Conservation (phyloP, 352 stramenopile genomes). For the Phytopythium oedochilum region DNA sequence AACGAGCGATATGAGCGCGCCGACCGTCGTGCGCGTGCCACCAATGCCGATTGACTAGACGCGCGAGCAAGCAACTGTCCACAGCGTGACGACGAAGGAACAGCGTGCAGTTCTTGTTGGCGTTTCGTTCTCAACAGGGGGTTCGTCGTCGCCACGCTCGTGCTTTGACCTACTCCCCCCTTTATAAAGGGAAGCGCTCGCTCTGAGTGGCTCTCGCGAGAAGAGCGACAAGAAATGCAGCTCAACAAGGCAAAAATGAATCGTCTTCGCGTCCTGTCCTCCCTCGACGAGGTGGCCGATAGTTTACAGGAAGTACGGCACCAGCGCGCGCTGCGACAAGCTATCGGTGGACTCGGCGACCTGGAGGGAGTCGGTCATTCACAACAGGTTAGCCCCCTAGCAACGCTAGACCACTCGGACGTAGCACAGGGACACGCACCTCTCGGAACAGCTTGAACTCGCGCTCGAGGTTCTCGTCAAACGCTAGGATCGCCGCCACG, state of each 20-base stretch:
- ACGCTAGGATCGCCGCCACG: conserved; percentile 75
- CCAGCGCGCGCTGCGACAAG: conserved; percentile 65
- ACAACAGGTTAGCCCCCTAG: too few species aligned
- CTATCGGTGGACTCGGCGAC: conserved; percentile 82
- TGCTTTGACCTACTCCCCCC: neutral
- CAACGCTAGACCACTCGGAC: too few species aligned
- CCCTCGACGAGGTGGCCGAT: conserved; percentile 1
- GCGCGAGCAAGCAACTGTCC: neutral
- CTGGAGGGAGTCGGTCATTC: conserved; percentile 19
- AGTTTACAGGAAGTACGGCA: conserved; percentile 87
- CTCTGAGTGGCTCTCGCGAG: neutral
- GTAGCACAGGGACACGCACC: too few species aligned
- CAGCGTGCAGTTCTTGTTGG: neutral
- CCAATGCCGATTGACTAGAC: neutral
- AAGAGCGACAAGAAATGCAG: neutral
- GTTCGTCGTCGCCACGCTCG: neutral
- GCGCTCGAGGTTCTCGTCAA: conserved; percentile 81
- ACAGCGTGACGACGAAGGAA: neutral
- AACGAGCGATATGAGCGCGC: conserved; percentile 7
- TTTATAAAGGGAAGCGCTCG: neutral
- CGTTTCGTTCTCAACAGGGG: neutral
- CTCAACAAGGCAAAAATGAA: conserved; percentile 4
- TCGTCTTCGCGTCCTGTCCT: conserved; percentile 3
- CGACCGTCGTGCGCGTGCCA: neutral
- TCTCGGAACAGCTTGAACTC: conserved; percentile 89